Percentiles rank a stretch among this genome's conserved stretches.
phyloP scores from a whole-genome alignment of 1,284 basidiomycete species.

The Fistulina hepatica region DNA sequence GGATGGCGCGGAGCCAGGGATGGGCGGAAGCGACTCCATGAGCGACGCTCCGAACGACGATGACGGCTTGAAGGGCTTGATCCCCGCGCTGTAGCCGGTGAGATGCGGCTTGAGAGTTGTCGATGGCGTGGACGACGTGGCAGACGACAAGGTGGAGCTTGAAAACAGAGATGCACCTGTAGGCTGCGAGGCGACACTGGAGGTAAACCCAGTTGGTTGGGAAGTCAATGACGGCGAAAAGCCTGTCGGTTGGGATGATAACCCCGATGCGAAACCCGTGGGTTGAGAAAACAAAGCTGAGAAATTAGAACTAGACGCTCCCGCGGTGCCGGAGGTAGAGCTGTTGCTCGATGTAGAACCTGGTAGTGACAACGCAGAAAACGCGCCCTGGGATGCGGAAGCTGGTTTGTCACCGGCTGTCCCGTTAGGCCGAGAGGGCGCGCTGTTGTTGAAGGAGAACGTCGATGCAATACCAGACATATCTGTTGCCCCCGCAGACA shows the following conservation, averaged over 20 bases:
- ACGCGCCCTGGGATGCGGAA: conserved; percentile 36
- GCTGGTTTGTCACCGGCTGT: no score
- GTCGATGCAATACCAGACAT: conserved; percentile 64
- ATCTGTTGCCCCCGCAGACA: conserved; percentile 34
- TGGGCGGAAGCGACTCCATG: conserved; percentile 67
- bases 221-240: no score
- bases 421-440: background rate
- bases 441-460: conserved; percentile 35
- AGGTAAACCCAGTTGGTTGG: background rate
- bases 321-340: conserved; percentile 21
- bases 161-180: conserved; percentile 15
- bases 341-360: conserved; percentile 35
- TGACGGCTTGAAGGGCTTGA: conserved; percentile 88
- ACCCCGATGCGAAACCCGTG: conserved; percentile 10
- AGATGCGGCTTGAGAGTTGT: conserved; percentile 55
- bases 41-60: conserved; percentile 81
- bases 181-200: conserved; percentile 13
- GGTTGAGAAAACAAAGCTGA: conserved; percentile 8
- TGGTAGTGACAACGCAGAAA: conserved; percentile 36
- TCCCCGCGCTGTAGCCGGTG: conserved; percentile 65
- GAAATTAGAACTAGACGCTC: conserved; percentile 16
- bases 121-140: conserved; percentile 11
- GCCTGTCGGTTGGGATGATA: conserved; percentile 11
- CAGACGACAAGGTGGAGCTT: conserved; percentile 18
- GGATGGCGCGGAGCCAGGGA: conserved; percentile 44